Evolutionary conservation across 345 rosid species (phyloP).

Genomic region (Arabis alpina): DNA sequence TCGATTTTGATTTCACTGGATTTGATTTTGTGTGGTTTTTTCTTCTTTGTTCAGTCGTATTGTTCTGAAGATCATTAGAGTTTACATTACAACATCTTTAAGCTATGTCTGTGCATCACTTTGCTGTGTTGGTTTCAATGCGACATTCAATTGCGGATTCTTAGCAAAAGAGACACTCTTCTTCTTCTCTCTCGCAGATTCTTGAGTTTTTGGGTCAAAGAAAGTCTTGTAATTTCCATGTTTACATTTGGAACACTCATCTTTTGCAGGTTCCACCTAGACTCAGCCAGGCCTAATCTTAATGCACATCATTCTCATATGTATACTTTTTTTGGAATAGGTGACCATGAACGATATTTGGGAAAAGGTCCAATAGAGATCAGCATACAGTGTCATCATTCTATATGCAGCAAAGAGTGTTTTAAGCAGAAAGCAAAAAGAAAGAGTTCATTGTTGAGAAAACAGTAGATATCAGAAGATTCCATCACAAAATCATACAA

Average conservation of each 20-base stretch:
- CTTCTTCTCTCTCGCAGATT: not conserved
- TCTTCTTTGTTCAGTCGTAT: too few species aligned
- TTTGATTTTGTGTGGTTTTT: too few species aligned
- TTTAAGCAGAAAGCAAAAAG: conserved; percentile 5
- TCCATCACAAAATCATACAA: conserved; percentile 12
- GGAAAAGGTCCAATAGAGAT: not conserved
- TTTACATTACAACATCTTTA: not conserved
- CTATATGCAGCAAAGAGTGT: not conserved
- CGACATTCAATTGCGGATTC: not conserved
- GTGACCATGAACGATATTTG: too few species aligned
- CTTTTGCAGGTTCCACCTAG: not conserved
- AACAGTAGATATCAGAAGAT: not conserved
- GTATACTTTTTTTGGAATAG: too few species aligned
- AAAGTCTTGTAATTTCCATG: not conserved
- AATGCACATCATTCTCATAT: too few species aligned
- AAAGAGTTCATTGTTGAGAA: not conserved
- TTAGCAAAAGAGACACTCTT: not conserved
- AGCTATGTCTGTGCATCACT: too few species aligned
- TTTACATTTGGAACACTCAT: not conserved
- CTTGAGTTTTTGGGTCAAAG: not conserved
- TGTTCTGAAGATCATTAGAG: not conserved
- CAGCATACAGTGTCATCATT: not conserved
- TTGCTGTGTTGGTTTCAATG: too few species aligned
- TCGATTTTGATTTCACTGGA: not conserved
- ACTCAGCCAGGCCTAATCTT: too few species aligned